Conservation (phyloP, 2,329 filamentous ascomycete genomes). For the Scedosporium aurantiacum region DNA sequence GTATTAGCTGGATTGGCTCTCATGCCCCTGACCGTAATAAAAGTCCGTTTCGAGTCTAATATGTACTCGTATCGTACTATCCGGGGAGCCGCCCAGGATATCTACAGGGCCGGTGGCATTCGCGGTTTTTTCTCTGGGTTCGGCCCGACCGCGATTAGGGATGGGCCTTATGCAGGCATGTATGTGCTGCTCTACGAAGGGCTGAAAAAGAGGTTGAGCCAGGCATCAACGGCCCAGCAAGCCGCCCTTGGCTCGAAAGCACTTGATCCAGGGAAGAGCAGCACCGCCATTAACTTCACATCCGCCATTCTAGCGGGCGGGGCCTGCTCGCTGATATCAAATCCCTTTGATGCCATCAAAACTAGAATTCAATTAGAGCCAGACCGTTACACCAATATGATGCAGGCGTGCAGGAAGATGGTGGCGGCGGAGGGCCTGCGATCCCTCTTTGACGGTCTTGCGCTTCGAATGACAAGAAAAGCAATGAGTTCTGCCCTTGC, state of each 20-base stretch:
- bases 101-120: conserved; percentile 59
- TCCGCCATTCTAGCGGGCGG: conserved; percentile 74
- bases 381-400: conserved; percentile 67
- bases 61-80: conserved; percentile 76
- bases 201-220: conserved; percentile 53
- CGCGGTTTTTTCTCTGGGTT: conserved; percentile 89
- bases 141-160: conserved; percentile 82
- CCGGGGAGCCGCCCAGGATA: conserved; percentile 60
- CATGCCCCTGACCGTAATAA: conserved; percentile 94
- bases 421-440: conserved; percentile 67
- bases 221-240: conserved; percentile 3
- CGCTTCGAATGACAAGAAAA: conserved; percentile 79
- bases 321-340: conserved; percentile 77
- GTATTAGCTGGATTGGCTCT: conserved; percentile 81
- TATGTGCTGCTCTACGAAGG: conserved; percentile 94
- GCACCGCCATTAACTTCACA: conserved; percentile 61
- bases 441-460: conserved; percentile 77
- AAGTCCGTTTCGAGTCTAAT: conserved; percentile 88
- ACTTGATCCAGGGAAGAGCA: neutral
- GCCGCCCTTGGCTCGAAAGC: neutral
- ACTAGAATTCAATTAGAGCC: conserved; percentile 90
- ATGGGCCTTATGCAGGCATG: conserved; percentile 92
- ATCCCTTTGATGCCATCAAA: conserved; percentile 95
- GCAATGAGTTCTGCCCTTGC: conserved; percentile 88
- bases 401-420: conserved; percentile 68